These are phyloP conservation scores for Aspergillus arachidicola DNA, from an alignment of 2,329 filamentous ascomycete genomes.

Conservation along the genomic window DNA sequence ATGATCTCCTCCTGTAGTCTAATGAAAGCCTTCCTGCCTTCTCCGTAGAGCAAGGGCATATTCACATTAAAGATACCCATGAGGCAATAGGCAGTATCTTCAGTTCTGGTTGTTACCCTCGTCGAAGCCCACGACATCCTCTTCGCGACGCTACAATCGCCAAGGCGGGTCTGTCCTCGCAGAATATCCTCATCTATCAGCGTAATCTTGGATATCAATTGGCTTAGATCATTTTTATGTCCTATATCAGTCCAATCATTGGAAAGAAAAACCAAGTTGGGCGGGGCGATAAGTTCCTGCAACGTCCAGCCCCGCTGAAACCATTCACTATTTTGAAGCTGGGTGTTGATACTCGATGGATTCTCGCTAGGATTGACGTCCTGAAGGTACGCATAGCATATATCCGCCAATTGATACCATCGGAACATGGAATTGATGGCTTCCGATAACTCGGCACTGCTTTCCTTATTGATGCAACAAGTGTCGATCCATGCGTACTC, in stretches of 20 bases:
- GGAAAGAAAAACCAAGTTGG: slow-evolving; percentile 21
- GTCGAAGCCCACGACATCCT: slow-evolving; percentile 6
- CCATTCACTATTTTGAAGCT: slow-evolving; percentile 17
- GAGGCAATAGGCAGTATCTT: slow-evolving; percentile 7
- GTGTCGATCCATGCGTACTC: neutral
- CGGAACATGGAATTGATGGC: slow-evolving; percentile 19
- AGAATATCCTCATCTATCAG: neutral
- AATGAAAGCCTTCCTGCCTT: slow-evolving; percentile 2
- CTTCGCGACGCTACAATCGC: neutral
- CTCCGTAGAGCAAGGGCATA: slow-evolving; percentile 7
- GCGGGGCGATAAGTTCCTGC: slow-evolving; percentile 31
- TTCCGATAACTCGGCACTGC: slow-evolving; percentile 20
- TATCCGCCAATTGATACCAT: slow-evolving; percentile 23
- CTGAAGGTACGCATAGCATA: slow-evolving; percentile 24
- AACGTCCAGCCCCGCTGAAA: slow-evolving; percentile 33
- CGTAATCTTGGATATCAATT: neutral
- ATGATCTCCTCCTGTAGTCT: slow-evolving; percentile 8
- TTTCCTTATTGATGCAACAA: slow-evolving; percentile 1
- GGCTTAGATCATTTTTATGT: neutral
- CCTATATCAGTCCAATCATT: slow-evolving; percentile 8
- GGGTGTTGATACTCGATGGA: neutral
- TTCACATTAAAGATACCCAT: slow-evolving; percentile 8
- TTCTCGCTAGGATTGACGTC: slow-evolving; percentile 8
- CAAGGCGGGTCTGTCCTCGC: neutral
- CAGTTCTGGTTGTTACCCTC: neutral